Percentiles rank a stretch among this genome's conserved stretches.
phyloP scores from a whole-genome alignment of 768 basidiomycete species.

The Chalciporus chontae region DNA sequence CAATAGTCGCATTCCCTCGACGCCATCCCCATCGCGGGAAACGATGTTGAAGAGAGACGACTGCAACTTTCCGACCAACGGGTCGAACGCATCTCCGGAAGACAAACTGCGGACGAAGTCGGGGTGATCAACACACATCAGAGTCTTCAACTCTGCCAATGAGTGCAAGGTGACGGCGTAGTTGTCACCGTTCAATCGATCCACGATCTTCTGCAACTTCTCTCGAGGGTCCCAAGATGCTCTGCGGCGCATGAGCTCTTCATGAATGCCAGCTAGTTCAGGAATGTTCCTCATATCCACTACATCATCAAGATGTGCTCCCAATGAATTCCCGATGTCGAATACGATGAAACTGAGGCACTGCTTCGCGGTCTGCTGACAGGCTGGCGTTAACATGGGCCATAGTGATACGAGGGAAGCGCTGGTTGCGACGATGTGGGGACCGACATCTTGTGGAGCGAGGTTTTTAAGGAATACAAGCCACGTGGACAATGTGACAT shows the following conservation, averaged over 20 bases:
- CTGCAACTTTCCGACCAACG: conserved; percentile 65
- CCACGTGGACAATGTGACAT: conserved; percentile 81
- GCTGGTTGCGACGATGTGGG: conserved; percentile 82
- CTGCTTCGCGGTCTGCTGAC: conserved; percentile 50
- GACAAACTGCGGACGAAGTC: conserved; percentile 59
- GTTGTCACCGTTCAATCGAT: conserved; percentile 78
- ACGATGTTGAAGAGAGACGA: conserved; percentile 64
- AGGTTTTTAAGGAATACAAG: conserved; percentile 68
- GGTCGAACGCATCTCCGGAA: conserved; percentile 85
- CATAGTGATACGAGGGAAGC: conserved; percentile 82
- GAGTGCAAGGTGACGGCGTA: conserved; percentile 70
- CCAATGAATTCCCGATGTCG: conserved; percentile 53
- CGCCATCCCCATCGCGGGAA: conserved; percentile 74
- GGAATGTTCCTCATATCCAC: conserved; percentile 74
- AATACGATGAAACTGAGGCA: conserved; percentile 71
- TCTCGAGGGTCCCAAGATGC: conserved; percentile 48
- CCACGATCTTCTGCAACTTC: conserved; percentile 61
- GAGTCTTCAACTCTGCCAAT: conserved; percentile 67
- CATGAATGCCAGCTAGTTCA: conserved; percentile 48
- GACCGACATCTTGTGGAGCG: conserved; percentile 65
- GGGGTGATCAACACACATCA: conserved; percentile 50
- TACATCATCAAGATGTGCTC: conserved; percentile 65
- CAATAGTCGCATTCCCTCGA: conserved; percentile 60
- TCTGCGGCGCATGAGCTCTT: conserved; percentile 44
- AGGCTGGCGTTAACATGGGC: conserved; percentile 53